phyloP scores from a whole-genome alignment of 192 early-diverging fungal genomes.

The Coemansia sp. region DNA sequence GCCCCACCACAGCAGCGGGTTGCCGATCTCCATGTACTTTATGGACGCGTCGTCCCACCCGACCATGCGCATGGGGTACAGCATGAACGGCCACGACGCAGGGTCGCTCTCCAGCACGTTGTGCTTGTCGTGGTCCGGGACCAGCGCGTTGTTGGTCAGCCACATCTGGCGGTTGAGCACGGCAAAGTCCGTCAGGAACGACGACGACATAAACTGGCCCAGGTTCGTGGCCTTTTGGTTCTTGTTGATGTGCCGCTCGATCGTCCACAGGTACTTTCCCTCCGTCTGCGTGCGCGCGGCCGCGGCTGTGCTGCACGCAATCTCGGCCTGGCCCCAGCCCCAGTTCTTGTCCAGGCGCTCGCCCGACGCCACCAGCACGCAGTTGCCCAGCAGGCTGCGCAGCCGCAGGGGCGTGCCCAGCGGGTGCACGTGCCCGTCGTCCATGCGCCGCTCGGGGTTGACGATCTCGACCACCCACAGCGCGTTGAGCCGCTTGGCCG shows the following conservation, averaged over 20 bases:
- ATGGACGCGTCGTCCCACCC: slow-evolving; percentile 65
- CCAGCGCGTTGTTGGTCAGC: slow-evolving; percentile 75
- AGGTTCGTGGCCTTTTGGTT: slow-evolving; percentile 61
- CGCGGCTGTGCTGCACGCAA: slow-evolving; percentile 68
- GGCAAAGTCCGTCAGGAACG: slow-evolving; percentile 56
- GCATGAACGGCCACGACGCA: slow-evolving; percentile 64
- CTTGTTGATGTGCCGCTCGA: slow-evolving; percentile 83
- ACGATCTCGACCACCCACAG: slow-evolving; percentile 86
- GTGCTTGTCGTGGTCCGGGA: slow-evolving; percentile 73
- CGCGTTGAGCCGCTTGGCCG: slow-evolving; percentile 60
- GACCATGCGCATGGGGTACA: slow-evolving; percentile 67
- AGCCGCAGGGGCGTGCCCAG: slow-evolving; percentile 66
- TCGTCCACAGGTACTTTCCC: slow-evolving; percentile 73
- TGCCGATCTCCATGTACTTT: slow-evolving; percentile 70
- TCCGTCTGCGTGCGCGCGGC: background rate
- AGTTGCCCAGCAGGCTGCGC: slow-evolving; percentile 65
- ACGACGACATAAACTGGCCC: slow-evolving; percentile 58
- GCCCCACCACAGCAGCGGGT: slow-evolving; percentile 63
- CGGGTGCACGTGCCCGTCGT: slow-evolving; percentile 53
- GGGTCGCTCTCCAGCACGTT: slow-evolving; percentile 62
- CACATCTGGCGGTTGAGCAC: slow-evolving; percentile 76
- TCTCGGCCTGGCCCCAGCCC: slow-evolving; percentile 91
- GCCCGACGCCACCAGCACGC: slow-evolving; percentile 74
- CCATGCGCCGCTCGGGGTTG: slow-evolving; percentile 51
- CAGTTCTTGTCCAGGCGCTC: slow-evolving; percentile 79